Evolutionary conservation across 1,284 basidiomycete species (phyloP), one percentile per base, ranked within the genome.

Genomic region (Naganishia sp.): DNA sequence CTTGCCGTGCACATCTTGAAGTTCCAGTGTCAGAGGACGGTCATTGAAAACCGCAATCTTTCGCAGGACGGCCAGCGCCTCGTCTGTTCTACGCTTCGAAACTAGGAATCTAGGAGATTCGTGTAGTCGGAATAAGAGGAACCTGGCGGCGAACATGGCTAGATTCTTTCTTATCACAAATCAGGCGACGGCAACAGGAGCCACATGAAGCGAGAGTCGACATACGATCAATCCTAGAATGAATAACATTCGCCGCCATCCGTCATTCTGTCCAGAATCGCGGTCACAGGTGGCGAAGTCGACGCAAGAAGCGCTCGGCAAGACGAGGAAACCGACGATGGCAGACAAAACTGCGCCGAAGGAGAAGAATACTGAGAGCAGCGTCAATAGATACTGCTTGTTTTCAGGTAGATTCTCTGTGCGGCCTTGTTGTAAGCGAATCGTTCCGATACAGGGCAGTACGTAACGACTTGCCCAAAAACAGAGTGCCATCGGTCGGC

Each of bases 351-450:
- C 91, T 0, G 93, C 87, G 49, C 94, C 94, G 53, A 95, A 81
- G 3, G 92, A 94, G 82, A 96, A 96, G 82, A 98, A 99, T 23
- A 96, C 86, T 6, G 92, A 95, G n/a, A 98, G 85, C 0, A 90
- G 90, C 0, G 94, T 98, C 55, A 98, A 88, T 42, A 97, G 86
- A 76, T 94, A 94, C 74, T 94, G 88, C 72, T 94, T 94, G 21
- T 86, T 85, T 71, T 89, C 87, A 0, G 95, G 95, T 81, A 97
- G 88, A 73, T 96, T 94, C 77, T 99, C 95, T 68, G 32, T 31
- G 23, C 32, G 43, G n/a, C 11, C 15, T 39, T 13, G 13, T 39
- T 9, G 13, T 39, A 7, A n/a, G 18, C 18, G 15, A 18, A 21
- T 18, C 3, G 45, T 43, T 47, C n/a, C 41, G 25, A 7, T 42